Evolutionary conservation across 176 grass and related monocot genomes (phyloP), one percentile per base, ranked within the genome.

Genomic region (Avena eriantha): DNA sequence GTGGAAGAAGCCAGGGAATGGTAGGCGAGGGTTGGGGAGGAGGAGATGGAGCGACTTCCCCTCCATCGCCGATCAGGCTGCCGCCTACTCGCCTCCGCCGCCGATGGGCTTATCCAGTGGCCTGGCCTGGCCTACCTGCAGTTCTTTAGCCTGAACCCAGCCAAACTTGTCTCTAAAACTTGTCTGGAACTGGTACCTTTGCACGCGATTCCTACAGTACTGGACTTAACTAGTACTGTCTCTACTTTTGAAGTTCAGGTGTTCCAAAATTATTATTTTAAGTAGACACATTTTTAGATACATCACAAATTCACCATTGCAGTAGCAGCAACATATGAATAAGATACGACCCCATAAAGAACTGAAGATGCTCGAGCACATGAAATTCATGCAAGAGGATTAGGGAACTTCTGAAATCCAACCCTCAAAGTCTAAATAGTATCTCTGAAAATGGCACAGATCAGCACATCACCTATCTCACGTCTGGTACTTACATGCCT

Each of bases 61-160:
- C 58, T 80, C 85, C 89, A 91, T 91, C 17, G 71, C 60, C 83
- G 74, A 19, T 56, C 74, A 77, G 74, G 17, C 74, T 77, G 73
- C 48, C 73, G 48, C 66, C 66, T 69, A 68, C 33, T 19, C 3
- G 67, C 67, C 67, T 41, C 18, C 67, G 67, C 24, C 73, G 3
- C 73, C 73, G 73, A 1, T 2, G 47, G 3, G 74, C 74, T 77
- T 77, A 77, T 77, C 74, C 74, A 55, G 49, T 21, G 74, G 26
- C 9, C 73, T 51, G 69, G 4, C 5, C 70, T 41, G 7, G 39
- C 39, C 39, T 41, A 41, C 39, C 39, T 7, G 39, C 39, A 41
- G 39, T 41, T 41, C 39, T 41, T 41, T 41, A 41, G 39, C 39
- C 66, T 69, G 33, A 69, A 16, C 61, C 3, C 60, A 66, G 15